Evolutionary conservation across 202 grass and related monocot species (phyloP).

Genomic region (Sporobolus alterniflorus): DNA sequence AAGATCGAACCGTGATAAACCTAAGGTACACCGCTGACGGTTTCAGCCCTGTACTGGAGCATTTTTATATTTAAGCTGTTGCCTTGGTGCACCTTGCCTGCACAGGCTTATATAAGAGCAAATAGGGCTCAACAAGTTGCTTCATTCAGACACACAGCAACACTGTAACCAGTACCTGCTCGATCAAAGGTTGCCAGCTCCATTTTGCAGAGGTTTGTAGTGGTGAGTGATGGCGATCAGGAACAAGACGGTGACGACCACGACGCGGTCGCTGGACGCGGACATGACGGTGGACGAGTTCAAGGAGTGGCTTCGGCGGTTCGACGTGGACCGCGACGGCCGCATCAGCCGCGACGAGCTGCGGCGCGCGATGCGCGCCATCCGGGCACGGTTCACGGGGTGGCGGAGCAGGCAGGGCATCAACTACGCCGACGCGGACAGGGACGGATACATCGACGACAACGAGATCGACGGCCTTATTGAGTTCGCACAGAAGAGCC

Average conservation of each 20-base stretch:
- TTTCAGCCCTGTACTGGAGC: neutral
- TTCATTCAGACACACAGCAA: neutral
- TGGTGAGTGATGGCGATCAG: constrained; percentile 42
- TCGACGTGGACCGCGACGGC: constrained; percentile 72
- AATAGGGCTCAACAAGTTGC: neutral
- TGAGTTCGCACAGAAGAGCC: constrained; percentile 71
- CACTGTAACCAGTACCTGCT: neutral
- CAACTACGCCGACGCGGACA: constrained; percentile 63
- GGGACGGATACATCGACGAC: constrained; percentile 69
- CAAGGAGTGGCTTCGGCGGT: constrained; percentile 90
- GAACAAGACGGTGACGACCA: constrained; percentile 38
- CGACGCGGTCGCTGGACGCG: constrained; percentile 58
- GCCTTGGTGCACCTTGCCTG: neutral
- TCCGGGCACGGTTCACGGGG: constrained; percentile 70
- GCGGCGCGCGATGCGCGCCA: constrained; percentile 62
- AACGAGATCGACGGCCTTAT: constrained; percentile 76
- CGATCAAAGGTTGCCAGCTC: neutral
- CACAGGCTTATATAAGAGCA: constrained; percentile 45
- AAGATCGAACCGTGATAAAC: constrained; percentile 15
- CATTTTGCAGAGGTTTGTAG: neutral
- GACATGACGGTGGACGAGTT: constrained; percentile 94
- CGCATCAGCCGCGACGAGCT: constrained; percentile 88
- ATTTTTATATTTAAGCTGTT: neutral
- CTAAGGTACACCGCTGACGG: neutral
- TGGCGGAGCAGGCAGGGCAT: constrained; percentile 75